Base-by-base conservation (phyloP, 1,139 yeast genomes). In the Candida freyschussii region DNA sequence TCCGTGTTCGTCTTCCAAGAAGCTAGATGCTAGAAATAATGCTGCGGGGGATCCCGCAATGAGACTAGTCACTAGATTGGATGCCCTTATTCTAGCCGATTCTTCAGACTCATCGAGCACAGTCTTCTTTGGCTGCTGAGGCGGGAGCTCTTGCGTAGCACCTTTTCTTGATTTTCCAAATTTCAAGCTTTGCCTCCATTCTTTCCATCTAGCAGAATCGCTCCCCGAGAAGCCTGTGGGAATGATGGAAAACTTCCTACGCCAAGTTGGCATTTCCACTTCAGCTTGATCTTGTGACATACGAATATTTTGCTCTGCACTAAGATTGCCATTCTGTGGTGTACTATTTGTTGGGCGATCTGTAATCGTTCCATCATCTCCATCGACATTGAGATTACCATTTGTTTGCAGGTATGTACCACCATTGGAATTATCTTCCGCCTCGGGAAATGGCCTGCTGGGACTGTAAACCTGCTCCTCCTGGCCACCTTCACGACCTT, bases 21-120 rank as follows among this genome's bases (percentile, higher is more conserved):
- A 75, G 33, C 80, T 72, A 2, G 94, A 75, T 2, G 93, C 89
- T 12, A 87, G 66, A 34, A 87, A 67, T 38, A 84, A 63, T 1
- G 86, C 81, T 5, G 91, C 83, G 0, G 96, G 94, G 5, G 81
- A 69, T n/a, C 85, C 95, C 7, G 85, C 65, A 1, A 74, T 49
- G 40, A 87, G 63, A 27, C 85, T 73, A 13, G 75, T 72, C 5
- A 87, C 63, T 36, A 86, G 63, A 36, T 68, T 74, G 10, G 78
- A 73, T 0, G 93, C 86, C 35, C 55, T 48, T 34, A 49, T 41
- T 31, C 47, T 43, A 1, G 52, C 44, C 12, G 45, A 45, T 14
- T 39, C 48, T 6, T 48, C 50, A 5, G 51, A 39, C 9, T 33
- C 42, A 26, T 47, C 45, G 2, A 25, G 17, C 1, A 21, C 26